These are phyloP conservation scores for Aspergillus arachidicola DNA, from an alignment of 2,329 filamentous ascomycete species.

Conservation along the genomic window DNA sequence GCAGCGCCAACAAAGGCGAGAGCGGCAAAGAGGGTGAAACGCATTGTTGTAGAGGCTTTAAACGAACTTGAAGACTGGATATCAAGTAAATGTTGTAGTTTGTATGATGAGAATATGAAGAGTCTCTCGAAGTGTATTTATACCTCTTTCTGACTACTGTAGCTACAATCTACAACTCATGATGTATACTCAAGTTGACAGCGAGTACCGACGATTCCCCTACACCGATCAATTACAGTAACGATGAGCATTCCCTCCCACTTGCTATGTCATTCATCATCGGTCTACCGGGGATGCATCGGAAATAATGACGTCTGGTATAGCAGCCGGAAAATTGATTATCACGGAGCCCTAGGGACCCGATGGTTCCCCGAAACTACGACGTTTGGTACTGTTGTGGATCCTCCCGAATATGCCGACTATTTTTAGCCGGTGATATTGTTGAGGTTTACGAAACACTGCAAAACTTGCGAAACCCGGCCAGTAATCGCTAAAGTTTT, in stretches of 20 bases:
- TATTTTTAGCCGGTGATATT: background rate
- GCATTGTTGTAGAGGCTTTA: background rate
- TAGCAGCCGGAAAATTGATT: background rate
- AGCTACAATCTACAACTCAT: background rate
- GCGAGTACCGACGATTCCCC: background rate
- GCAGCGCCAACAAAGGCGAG: background rate
- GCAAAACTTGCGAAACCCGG: background rate
- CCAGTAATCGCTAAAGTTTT: background rate
- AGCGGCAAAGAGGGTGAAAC: background rate
- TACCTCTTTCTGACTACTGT: background rate
- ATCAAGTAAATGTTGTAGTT: background rate
- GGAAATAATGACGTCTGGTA: background rate
- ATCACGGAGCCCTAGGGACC: background rate
- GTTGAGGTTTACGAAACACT: background rate
- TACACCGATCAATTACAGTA: slow-evolving; percentile 1
- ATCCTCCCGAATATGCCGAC: background rate
- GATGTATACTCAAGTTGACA: no score
- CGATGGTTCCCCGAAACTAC: background rate
- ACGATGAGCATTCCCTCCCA: background rate
- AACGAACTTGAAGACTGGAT: background rate
- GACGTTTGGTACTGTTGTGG: background rate
- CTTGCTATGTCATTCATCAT: background rate
- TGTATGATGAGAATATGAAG: background rate
- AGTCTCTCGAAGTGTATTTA: background rate
- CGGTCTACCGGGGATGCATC: background rate